Base-by-base conservation (phyloP, 2,329 filamentous ascomycete genomes). In the Xylaria digitata region DNA sequence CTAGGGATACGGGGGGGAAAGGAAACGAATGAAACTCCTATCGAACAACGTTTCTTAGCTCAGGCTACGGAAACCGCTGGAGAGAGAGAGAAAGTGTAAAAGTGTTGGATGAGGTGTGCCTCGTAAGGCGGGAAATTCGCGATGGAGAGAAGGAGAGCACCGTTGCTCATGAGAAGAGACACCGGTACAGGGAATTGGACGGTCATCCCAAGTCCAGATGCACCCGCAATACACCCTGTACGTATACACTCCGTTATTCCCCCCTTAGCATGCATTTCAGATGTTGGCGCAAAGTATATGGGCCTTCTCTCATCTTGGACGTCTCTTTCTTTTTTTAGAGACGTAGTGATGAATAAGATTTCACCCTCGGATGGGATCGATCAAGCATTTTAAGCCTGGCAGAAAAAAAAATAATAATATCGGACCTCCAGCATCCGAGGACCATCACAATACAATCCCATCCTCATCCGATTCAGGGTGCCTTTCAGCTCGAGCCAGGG, bases 171-270 rank as follows among this genome's bases (percentile, higher is more conserved):
- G 19, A 68, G 54, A 56, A 65, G 68, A 63, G 65, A 68, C 11
- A 26, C n/a, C 3, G 37, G 8, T 17, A 43, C 58, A 34, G 67
- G 68, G 8, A 70, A 70, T 34, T 70, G 65, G 68, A 68, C 68
- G 32, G 59, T 45, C 8, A 30, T 17, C 11, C 63, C 66, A 15
- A 68, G 37, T 43, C 63, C 66, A 19, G 55, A 53, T 15, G 21
- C 45, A 26, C 60, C 65, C 6, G 26, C 43, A 21, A 19, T 49
- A 6, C 21, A 64, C 8, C 55, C 65, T 58, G 62, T 65, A 65
- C 56, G 65, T 63, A 63, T 26, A 40, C 23, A 1, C 37, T 45
- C 34, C 8, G 9, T 40, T 26, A 32, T 21, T 17, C 19, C 21
- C 8, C 17, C 54, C 34, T 37, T 9, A 37, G 34, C 34, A 13